Base-by-base conservation (phyloP, 2,329 filamentous ascomycete species). In the Davidsoniella neocaledoniae region DNA sequence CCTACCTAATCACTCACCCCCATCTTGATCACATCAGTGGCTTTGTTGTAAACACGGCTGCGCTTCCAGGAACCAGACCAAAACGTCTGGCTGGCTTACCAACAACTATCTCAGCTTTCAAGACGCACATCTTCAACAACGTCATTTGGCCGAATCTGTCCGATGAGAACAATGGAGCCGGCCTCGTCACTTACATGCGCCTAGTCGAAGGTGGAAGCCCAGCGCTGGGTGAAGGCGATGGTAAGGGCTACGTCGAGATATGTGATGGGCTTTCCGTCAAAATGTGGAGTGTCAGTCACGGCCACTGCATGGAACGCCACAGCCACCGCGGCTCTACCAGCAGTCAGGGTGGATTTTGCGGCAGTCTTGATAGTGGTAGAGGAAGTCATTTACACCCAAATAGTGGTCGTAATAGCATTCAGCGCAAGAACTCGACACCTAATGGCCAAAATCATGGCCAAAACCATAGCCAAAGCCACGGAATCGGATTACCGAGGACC, bases 91-190 rank as follows among this genome's bases (percentile, higher is more conserved):
- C 90, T 1, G 90, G 84, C 0, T 68, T 96, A 3, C 86, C 88
- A 0, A 81, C 79, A 25, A 94, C 90, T n/a, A 88, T 98, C 47
- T 74, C 86, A 43, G 88, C 90, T 0, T 81, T 98, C 64, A 96
- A 94, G 62, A 79, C 72, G 0, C 88, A 98, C 64, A 86, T 98
- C 53, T 98, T 98, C 69, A 98, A 98, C 65, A 93, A 95, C 59
- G 70, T 94, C 52, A 94, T 96, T 49, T 98, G 91, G 91, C 91
- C 91, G 0, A 98, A 98, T 57, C 68, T 98, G 38, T 93, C 86
- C 0, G 90, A 98, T 59, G 91, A 98, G 65, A 91, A 94, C 62
- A 87, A 88, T 33, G 91, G 91, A 21, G 88, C 88, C 3, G 91
- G 91, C 0, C 73, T 98, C 25, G 79, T 98, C 33, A 94, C 86